phyloP scores from a whole-genome alignment of 106 monocot species.

The Platanthera zijinensis region DNA sequence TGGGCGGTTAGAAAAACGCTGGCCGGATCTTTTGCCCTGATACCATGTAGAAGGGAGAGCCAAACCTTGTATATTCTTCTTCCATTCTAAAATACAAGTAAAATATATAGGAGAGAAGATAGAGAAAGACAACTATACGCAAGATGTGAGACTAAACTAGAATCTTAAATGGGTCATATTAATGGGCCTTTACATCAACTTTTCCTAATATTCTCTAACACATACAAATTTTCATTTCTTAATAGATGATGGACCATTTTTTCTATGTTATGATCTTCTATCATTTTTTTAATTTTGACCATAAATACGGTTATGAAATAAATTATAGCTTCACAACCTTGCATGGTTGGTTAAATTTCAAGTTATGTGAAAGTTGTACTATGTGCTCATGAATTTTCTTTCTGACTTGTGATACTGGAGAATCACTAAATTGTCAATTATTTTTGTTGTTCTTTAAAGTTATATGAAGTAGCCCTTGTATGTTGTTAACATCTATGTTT shows the following conservation, averaged over 20 bases:
- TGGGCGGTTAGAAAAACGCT: too few relatives aligned
- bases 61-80: too few relatives aligned
- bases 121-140: too few relatives aligned
- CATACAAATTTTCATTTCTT: neutral
- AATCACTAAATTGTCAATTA: neutral
- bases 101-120: too few relatives aligned
- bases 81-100: too few relatives aligned
- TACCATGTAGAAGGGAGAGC: too few relatives aligned
- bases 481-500: constrained; percentile 4
- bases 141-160: too few relatives aligned
- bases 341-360: neutral
- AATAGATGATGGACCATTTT: neutral
- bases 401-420: neutral
- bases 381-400: neutral
- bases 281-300: neutral
- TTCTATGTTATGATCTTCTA: neutral
- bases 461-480: neutral
- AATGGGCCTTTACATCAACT: too few relatives aligned
- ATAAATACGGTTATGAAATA: neutral
- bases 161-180: too few relatives aligned
- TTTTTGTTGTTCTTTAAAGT: neutral
- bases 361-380: neutral
- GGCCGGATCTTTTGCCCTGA: too few relatives aligned
- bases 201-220: too few relatives aligned
- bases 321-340: neutral